These are phyloP conservation scores for Xerocomellus amylosporus DNA, from an alignment of 768 basidiomycete species.

Conservation along the genomic window DNA sequence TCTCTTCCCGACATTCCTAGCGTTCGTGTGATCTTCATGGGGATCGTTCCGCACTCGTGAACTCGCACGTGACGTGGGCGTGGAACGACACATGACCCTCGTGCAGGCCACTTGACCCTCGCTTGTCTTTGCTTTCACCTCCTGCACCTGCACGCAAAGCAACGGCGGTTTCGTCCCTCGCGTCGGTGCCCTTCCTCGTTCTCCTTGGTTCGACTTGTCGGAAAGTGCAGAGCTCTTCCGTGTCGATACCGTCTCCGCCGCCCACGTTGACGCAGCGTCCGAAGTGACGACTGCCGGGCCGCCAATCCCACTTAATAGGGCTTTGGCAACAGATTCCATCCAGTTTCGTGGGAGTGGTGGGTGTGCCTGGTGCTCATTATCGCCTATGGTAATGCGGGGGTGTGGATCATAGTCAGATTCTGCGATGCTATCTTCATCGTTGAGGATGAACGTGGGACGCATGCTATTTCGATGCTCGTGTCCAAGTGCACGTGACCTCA, in stretches of 20 bases:
- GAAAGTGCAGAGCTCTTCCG: conserved; percentile 25
- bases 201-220: conserved; percentile 26
- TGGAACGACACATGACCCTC: conserved; percentile 65
- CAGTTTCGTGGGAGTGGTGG: conserved; percentile 69
- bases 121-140: conserved; percentile 26
- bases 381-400: conserved; percentile 32
- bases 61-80: conserved; percentile 60
- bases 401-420: conserved; percentile 19
- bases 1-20: conserved; percentile 25
- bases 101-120: conserved; percentile 45
- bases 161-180: conserved; percentile 30
- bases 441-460: conserved; percentile 30
- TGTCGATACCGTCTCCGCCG: conserved; percentile 20
- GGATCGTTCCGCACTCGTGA: conserved; percentile 38
- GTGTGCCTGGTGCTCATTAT: conserved; percentile 26
- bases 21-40: conserved; percentile 21
- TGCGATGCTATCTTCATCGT: conserved; percentile 30
- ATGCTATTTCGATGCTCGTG: conserved; percentile 30
- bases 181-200: conserved; percentile 11
- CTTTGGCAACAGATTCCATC: conserved; percentile 68
- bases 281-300: conserved; percentile 35
- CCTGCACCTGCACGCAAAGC: conserved; percentile 34
- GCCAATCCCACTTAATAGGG: conserved; percentile 53
- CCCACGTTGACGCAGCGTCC: conserved; percentile 23
- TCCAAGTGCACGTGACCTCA: conserved; percentile 32